phyloP scores from a whole-genome alignment of 2,329 filamentous ascomycete genomes.

The Ophiosphaerella korrae region DNA sequence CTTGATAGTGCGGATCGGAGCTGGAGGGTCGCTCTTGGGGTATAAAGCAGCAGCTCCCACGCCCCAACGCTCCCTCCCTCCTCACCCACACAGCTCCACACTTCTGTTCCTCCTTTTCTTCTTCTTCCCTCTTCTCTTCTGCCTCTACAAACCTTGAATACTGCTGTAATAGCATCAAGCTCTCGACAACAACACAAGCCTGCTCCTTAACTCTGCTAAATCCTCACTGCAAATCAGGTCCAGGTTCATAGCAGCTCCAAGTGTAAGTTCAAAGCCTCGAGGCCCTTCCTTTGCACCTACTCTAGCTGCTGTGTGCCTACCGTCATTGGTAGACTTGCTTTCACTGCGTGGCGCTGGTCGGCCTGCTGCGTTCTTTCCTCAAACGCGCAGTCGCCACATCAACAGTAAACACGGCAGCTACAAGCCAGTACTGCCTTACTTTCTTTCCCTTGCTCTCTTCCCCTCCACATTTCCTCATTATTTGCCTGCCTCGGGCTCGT shows the following conservation, averaged over 20 bases:
- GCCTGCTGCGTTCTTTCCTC: constrained; percentile 3
- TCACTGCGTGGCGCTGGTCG: constrained; percentile 9
- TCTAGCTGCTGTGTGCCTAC: background rate
- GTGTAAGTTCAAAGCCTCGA: constrained; percentile 12
- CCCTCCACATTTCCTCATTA: background rate
- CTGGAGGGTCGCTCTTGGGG: too few relatives aligned
- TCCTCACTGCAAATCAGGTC: constrained; percentile 20
- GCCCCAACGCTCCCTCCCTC: constrained; percentile 5
- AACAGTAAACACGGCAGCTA: constrained; percentile 12
- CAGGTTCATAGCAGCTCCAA: constrained; percentile 17
- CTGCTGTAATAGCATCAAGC: background rate
- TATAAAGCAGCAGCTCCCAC: too few relatives aligned
- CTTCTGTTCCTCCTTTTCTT: constrained; percentile 5
- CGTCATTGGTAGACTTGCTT: constrained; percentile 1
- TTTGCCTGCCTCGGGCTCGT: background rate
- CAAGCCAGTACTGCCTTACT: constrained; percentile 4
- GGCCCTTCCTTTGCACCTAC: background rate
- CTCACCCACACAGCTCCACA: constrained; percentile 19
- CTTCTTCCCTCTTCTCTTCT: constrained; percentile 2
- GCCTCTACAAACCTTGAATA: background rate
- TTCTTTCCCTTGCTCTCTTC: constrained; percentile 4
- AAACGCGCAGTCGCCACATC: constrained; percentile 15
- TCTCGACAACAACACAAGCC: constrained; percentile 14
- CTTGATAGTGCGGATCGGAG: too few relatives aligned
- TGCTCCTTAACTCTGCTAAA: constrained; percentile 17